phyloP scores from a whole-genome alignment of 2,329 filamentous ascomycete genomes.

The Sphaerulina musiva region DNA sequence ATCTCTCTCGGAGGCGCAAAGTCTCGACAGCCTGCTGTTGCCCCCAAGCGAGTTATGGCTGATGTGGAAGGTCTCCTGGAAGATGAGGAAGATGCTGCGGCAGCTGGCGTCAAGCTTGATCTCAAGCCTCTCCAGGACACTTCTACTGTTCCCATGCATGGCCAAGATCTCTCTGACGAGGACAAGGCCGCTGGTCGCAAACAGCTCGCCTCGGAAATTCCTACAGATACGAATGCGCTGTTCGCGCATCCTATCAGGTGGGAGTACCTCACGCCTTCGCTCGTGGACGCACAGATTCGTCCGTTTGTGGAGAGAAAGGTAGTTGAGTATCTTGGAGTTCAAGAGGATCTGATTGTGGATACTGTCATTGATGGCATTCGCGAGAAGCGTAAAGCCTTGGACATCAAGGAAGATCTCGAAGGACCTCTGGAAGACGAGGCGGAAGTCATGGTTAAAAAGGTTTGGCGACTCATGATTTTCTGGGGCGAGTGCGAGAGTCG shows the following conservation, averaged over 20 bases:
- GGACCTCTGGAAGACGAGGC: conserved; percentile 93
- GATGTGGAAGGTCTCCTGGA: conserved; percentile 93
- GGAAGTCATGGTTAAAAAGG: conserved; percentile 86
- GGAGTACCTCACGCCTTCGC: conserved; percentile 76
- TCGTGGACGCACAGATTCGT: conserved; percentile 77
- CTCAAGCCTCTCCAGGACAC: conserved; percentile 41
- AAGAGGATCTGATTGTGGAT: conserved; percentile 92
- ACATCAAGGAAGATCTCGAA: conserved; percentile 76
- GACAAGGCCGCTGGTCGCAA: conserved; percentile 76
- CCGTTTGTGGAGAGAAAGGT: conserved; percentile 98
- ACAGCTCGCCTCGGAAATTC: conserved; percentile 82
- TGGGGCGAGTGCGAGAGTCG: conserved; percentile 21
- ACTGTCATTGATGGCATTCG: conserved; percentile 83
- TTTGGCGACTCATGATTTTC: conserved; percentile 54
- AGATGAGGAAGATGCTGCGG: conserved; percentile 80
- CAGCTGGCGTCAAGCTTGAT: conserved; percentile 26
- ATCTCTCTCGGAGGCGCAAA: conserved; percentile 81
- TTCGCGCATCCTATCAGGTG: conserved; percentile 93
- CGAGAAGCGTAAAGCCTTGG: conserved; percentile 57
- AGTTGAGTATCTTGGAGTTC: conserved; percentile 89
- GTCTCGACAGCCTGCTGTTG: conserved; percentile 44
- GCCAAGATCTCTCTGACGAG: conserved; percentile 73
- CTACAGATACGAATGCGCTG: conserved; percentile 73
- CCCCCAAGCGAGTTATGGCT: conserved; percentile 52
- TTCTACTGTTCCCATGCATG: conserved; percentile 62